These are phyloP conservation scores for Corinectria fuckeliana DNA, from an alignment of 2,329 filamentous ascomycete species.

Conservation along the genomic window DNA sequence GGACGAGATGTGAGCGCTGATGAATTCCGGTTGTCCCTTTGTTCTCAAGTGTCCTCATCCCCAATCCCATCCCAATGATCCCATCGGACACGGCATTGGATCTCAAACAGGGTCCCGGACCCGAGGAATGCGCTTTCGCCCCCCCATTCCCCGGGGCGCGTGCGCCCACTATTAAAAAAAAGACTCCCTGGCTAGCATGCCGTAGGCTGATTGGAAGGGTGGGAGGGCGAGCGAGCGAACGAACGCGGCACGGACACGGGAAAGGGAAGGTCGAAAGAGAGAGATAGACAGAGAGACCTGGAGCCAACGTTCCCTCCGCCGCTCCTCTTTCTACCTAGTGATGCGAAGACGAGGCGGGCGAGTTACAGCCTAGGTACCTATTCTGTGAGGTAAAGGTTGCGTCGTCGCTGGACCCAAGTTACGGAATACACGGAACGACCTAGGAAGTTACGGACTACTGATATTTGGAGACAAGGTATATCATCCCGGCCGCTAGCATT, in stretches of 20 bases:
- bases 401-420: too few species aligned
- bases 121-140: not conserved
- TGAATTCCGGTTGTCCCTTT: too few species aligned
- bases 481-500: not conserved
- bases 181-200: not conserved
- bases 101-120: not conserved
- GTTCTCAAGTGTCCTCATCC: too few species aligned
- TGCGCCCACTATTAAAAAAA: not conserved
- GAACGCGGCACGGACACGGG: not conserved
- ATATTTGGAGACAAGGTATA: not conserved
- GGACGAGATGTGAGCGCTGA: too few species aligned
- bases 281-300: not conserved
- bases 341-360: not conserved
- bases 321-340: not conserved
- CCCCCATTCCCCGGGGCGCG: not conserved
- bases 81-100: not conserved
- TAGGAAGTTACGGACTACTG: not conserved
- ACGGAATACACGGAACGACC: too few species aligned
- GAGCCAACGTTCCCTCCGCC: not conserved
- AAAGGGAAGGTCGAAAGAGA: not conserved
- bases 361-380: too few species aligned
- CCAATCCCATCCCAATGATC: too few species aligned
- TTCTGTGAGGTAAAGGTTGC: not conserved
- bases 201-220: not conserved
- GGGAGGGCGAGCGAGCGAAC: not conserved